These are phyloP conservation scores for Xerocomus spinulosus DNA, from an alignment of 768 basidiomycete genomes.

Conservation along the genomic window DNA sequence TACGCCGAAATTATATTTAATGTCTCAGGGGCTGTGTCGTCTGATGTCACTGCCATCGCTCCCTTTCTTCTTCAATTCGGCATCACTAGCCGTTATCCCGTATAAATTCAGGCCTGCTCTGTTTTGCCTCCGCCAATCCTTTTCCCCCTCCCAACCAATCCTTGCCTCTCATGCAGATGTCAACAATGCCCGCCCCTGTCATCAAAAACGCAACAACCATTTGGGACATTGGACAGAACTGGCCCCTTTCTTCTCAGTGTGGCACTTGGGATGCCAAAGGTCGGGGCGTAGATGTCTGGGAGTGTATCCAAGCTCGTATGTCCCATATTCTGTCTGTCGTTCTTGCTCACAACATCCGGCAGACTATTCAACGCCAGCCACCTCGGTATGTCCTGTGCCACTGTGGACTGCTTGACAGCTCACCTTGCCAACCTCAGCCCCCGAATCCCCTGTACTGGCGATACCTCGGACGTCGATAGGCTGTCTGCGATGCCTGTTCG, in stretches of 20 bases:
- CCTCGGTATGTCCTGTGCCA: constrained; percentile 29
- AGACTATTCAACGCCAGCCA: constrained; percentile 61
- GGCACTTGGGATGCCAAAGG: constrained; percentile 65
- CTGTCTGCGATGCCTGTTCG: background rate
- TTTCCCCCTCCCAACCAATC: background rate
- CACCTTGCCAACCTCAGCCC: constrained; percentile 29
- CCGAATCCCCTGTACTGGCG: constrained; percentile 44
- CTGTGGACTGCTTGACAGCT: background rate
- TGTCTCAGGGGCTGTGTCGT: constrained; percentile 27
- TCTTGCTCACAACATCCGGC: constrained; percentile 6
- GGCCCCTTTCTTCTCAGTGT: constrained; percentile 63
- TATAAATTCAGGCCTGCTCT: constrained; percentile 26
- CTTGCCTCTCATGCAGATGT: constrained; percentile 15
- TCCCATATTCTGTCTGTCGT: constrained; percentile 1
- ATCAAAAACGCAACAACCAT: constrained; percentile 65
- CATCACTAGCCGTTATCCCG: constrained; percentile 17
- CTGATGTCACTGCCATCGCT: constrained; percentile 33
- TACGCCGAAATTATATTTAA: constrained; percentile 3
- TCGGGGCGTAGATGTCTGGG: constrained; percentile 71
- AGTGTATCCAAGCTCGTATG: constrained; percentile 64
- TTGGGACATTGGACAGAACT: constrained; percentile 66
- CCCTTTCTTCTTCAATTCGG: constrained; percentile 30
- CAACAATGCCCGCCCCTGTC: constrained; percentile 29
- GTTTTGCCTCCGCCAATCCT: constrained; percentile 7
- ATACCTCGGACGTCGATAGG: constrained; percentile 43